Evolutionary conservation across 192 early-diverging fungal genomes (phyloP).

Genomic region (Backusella morwellensis): DNA sequence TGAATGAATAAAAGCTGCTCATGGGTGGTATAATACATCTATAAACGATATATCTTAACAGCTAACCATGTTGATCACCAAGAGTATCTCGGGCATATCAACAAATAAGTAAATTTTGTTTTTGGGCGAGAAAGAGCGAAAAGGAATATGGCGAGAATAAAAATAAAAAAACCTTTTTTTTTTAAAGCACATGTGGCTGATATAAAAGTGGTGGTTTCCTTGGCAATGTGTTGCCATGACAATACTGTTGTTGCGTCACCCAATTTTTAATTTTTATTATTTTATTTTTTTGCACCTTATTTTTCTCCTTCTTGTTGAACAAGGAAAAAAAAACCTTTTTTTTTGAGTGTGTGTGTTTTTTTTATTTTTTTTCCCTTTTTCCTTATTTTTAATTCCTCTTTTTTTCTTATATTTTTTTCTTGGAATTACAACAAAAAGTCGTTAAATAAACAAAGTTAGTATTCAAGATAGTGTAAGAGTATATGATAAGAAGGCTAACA

Average conservation of each 20-base stretch:
- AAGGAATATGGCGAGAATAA: background rate
- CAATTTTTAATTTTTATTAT: slow-evolving; percentile 2
- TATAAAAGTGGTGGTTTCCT: background rate
- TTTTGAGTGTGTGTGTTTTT: too few relatives aligned
- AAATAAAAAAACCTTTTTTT: background rate
- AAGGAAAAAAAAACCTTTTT: too few relatives aligned
- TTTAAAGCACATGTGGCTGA: background rate
- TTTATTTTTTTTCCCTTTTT: background rate
- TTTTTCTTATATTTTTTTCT: background rate
- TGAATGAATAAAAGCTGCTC: background rate
- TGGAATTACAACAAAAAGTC: background rate
- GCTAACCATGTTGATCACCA: background rate
- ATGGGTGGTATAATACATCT: background rate
- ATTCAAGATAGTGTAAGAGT: background rate
- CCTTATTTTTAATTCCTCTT: background rate
- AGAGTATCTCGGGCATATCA: background rate
- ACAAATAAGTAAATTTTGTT: slow-evolving; percentile 2
- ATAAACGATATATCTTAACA: background rate
- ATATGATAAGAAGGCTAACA: background rate
- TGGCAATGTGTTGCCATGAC: slow-evolving; percentile 2
- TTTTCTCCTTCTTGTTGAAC: background rate
- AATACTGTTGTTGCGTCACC: background rate
- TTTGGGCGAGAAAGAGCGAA: background rate
- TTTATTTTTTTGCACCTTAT: background rate
- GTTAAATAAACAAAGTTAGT: background rate